Evolutionary conservation across 176 grass and related monocot species (phyloP).

Genomic region (Aegilops bicornis): DNA sequence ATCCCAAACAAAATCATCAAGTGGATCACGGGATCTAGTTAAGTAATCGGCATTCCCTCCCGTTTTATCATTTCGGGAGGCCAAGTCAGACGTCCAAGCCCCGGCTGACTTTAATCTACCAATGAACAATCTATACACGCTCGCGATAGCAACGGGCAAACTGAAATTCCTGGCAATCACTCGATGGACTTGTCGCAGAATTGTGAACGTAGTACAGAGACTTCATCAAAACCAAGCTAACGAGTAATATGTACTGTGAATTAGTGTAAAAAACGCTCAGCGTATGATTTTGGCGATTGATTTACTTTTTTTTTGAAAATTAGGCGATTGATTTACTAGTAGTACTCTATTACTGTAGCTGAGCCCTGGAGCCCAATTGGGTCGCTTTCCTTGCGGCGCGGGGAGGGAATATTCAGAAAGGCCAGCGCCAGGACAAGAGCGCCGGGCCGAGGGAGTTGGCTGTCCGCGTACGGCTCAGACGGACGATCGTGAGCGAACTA

Average conservation of each 20-base stretch:
- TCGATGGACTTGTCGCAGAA: no score
- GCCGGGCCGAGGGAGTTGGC: conserved; percentile 33
- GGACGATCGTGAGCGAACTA: neutral
- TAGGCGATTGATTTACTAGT: no score
- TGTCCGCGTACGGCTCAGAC: conserved; percentile 27
- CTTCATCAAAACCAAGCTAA: no score
- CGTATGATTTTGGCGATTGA: no score
- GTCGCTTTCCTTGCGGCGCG: conserved; percentile 23
- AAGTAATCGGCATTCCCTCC: neutral
- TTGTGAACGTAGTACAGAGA: neutral
- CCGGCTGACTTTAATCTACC: neutral
- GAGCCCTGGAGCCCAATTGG: neutral
- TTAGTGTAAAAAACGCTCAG: no score
- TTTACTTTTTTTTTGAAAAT: no score
- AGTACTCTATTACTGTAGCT: no score
- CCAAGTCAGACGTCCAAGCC: conserved; percentile 15
- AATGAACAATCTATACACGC: neutral
- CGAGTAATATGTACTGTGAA: no score
- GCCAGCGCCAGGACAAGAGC: conserved; percentile 17
- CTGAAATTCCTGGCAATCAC: neutral
- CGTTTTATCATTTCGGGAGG: conserved; percentile 15
- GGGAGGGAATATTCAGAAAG: conserved; percentile 45
- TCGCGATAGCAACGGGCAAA: conserved; percentile 14
- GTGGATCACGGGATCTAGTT: conserved; percentile 13
- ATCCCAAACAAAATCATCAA: neutral